Percentiles rank a stretch among this genome's conserved stretches.
Evolutionary conservation across 78 protist genomes (phyloP).

Genomic region (Diacronema lutheri): DNA sequence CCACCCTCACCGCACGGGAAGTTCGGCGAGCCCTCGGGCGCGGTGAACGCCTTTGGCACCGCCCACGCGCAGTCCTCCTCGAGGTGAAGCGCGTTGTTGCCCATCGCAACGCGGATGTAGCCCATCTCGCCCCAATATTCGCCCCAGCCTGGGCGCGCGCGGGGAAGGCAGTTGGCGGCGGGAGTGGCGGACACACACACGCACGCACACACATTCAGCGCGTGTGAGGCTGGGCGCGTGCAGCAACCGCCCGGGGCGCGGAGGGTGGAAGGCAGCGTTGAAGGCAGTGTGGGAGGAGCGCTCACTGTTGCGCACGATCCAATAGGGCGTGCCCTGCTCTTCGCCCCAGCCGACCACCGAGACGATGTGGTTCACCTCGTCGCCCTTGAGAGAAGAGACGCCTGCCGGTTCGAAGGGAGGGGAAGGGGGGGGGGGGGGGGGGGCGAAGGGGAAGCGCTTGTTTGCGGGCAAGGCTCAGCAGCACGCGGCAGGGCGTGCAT

Average conservation of each 20-base stretch:
- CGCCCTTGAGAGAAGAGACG: conserved; percentile 21
- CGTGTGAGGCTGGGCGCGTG: too few species aligned
- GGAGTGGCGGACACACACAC: too few species aligned
- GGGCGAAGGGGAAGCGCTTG: too few species aligned
- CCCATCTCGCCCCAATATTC: conserved; percentile 26
- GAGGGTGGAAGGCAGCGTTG: too few species aligned
- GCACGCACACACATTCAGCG: too few species aligned
- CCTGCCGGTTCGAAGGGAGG: too few species aligned
- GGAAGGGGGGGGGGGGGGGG: too few species aligned
- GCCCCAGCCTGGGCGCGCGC: not conserved
- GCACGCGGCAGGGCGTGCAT: too few species aligned
- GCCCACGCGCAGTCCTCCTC: conserved; percentile 19
- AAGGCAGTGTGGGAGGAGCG: not conserved
- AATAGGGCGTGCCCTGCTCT: conserved; percentile 7
- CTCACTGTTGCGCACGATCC: conserved; percentile 48
- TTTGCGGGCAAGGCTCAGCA: too few species aligned
- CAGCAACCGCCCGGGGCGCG: too few species aligned
- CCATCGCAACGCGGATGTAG: not conserved
- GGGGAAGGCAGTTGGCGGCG: too few species aligned
- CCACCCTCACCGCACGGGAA: not conserved
- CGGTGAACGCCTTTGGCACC: not conserved
- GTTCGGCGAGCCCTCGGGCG: not conserved
- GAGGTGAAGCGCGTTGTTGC: not conserved
- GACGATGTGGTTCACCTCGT: conserved; percentile 64
- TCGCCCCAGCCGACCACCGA: conserved; percentile 65